These are phyloP conservation scores for Pneumocystis wakefieldiae DNA, from an alignment of 1,139 yeast species.

Conservation along the genomic window DNA sequence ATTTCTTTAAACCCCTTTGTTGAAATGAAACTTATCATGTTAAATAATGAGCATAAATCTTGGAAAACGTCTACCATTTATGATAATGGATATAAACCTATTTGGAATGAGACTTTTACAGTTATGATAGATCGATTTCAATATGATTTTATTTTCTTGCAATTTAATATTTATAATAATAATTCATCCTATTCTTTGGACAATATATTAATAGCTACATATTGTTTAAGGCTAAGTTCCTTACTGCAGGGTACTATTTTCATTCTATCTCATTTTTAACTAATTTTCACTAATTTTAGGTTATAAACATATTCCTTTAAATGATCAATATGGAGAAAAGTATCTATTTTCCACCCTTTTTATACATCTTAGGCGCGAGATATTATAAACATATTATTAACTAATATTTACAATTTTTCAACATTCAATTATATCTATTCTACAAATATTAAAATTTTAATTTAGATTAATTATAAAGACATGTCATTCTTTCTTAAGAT, in stretches of 20 bases:
- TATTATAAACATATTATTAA: neutral
- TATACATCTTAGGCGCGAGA: slow-evolving; percentile 25
- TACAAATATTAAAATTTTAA: too few relatives aligned
- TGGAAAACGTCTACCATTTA: slow-evolving; percentile 29
- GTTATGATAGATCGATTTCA: slow-evolving; percentile 14
- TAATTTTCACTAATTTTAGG: slow-evolving; percentile 29
- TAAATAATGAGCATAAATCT: slow-evolving; percentile 6
- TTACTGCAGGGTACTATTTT: slow-evolving; percentile 8
- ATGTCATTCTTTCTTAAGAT: too few relatives aligned
- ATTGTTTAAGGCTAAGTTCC: slow-evolving; percentile 36
- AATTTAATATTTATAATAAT: slow-evolving; percentile 35
- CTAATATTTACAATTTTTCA: too few relatives aligned
- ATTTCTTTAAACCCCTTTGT: slow-evolving; percentile 39
- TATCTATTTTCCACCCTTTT: slow-evolving; percentile 64
- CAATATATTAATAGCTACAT: slow-evolving; percentile 40
- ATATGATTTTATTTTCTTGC: slow-evolving; percentile 36
- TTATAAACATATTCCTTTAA: slow-evolving; percentile 61
- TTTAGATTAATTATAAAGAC: too few relatives aligned
- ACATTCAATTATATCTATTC: neutral
- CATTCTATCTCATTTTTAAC: neutral
- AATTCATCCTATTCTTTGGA: slow-evolving; percentile 20
- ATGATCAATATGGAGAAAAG: slow-evolving; percentile 65
- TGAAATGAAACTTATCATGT: slow-evolving; percentile 41
- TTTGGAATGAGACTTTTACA: slow-evolving; percentile 42
- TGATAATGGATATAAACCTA: slow-evolving; percentile 73